Evolutionary conservation across 805 yeast species (phyloP).

Genomic region (Hanseniaspora nectarophila): DNA sequence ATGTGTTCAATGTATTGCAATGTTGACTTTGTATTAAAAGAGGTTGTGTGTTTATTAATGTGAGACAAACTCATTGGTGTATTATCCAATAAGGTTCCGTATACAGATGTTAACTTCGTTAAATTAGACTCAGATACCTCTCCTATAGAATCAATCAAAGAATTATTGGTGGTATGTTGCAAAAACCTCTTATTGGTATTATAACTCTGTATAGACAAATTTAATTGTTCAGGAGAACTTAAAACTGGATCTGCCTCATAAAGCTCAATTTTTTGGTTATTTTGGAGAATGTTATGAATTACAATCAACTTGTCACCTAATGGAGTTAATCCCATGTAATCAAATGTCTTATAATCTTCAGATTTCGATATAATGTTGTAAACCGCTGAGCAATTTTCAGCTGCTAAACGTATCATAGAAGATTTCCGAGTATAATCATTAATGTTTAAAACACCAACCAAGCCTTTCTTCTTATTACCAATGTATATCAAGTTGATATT

Average conservation of each 20-base stretch:
- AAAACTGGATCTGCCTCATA: background rate
- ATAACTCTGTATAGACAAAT: background rate
- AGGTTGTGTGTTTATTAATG: background rate
- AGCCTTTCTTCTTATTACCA: background rate
- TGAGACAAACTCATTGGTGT: background rate
- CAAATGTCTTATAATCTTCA: background rate
- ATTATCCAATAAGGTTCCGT: background rate
- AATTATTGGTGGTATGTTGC: background rate
- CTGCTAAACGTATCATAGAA: background rate
- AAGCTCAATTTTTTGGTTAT: background rate
- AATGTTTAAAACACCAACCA: background rate
- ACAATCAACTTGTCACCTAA: slow-evolving; percentile 4
- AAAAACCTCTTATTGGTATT: slow-evolving; percentile 7
- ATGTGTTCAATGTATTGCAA: background rate
- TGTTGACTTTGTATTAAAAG: background rate
- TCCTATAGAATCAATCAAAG: background rate
- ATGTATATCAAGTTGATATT: background rate
- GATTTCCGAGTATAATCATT: background rate
- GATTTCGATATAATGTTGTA: background rate
- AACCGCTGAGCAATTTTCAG: background rate
- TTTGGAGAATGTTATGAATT: background rate
- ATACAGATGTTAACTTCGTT: background rate
- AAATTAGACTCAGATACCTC: background rate
- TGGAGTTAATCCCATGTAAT: slow-evolving; percentile 8
- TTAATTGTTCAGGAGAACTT: background rate